A percentile compares a stretch with the other conserved stretches of the same genome.
These are phyloP conservation scores for Euphorbia celastroides DNA, from an alignment of 441 rosid species.

Conservation along the genomic window DNA sequence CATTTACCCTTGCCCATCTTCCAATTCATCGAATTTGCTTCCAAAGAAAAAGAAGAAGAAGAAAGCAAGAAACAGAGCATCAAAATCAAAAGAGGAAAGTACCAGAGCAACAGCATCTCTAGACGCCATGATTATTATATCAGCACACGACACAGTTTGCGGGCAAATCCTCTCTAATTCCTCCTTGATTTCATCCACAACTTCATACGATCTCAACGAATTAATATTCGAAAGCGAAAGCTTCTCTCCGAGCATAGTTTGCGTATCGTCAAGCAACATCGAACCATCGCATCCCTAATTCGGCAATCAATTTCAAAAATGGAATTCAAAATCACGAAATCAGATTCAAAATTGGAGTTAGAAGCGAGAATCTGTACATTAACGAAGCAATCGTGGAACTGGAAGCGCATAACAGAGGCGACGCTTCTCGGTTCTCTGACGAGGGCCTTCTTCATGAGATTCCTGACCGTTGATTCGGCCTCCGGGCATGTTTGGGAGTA, in stretches of 20 bases:
- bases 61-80: not conserved
- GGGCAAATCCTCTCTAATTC: constrained; percentile 80
- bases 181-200: constrained; percentile 62
- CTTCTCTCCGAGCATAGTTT: constrained; percentile 76
- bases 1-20: too few relatives aligned
- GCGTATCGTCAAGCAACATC: constrained; percentile 85
- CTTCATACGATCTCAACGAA: constrained; percentile 75
- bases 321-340: not conserved
- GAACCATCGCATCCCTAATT: constrained; percentile 95
- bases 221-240: constrained; percentile 77
- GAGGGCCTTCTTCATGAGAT: constrained; percentile 51
- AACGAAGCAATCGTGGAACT: constrained; percentile 95
- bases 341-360: not conserved
- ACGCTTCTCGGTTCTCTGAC: constrained; percentile 66
- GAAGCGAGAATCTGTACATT: constrained; percentile 40
- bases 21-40: too few relatives aligned
- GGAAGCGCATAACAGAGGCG: constrained; percentile 96
- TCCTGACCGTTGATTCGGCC: constrained; percentile 65
- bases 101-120: constrained; percentile 91
- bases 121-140: constrained; percentile 81
- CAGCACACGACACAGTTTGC: constrained; percentile 81
- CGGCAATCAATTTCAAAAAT: not conserved
- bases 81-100: constrained; percentile 7
- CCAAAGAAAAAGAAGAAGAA: not conserved
- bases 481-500: constrained; percentile 67